Evolutionary conservation across 2,329 filamentous ascomycete species (phyloP).

Genomic region (Aspergillus caelatus): DNA sequence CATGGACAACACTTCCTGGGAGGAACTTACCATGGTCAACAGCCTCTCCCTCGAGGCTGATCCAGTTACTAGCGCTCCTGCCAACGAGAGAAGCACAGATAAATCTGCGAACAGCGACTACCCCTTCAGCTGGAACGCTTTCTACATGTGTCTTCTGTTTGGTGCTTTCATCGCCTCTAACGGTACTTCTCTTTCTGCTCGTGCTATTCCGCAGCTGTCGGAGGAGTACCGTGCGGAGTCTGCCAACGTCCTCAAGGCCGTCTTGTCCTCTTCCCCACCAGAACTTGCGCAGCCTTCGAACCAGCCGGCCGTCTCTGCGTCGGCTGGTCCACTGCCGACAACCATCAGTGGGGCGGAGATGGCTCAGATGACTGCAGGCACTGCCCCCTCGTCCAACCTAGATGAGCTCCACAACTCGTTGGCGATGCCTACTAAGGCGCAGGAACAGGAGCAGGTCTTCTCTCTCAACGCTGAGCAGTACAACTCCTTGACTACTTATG

Average conservation of each 20-base stretch:
- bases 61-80: conserved; percentile 33
- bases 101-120: conserved; percentile 65
- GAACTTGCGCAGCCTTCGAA: conserved; percentile 55
- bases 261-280: conserved; percentile 48
- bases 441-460: conserved; percentile 86
- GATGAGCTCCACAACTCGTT: conserved; percentile 69
- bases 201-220: conserved; percentile 56
- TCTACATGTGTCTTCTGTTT: conserved; percentile 92
- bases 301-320: conserved; percentile 28
- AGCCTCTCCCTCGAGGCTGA: conserved; percentile 53
- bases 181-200: conserved; percentile 62
- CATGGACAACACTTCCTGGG: conserved; percentile 78
- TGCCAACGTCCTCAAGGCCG: conserved; percentile 51
- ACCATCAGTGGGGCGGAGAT: conserved; percentile 44
- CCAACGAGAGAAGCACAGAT: conserved; percentile 41
- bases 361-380: conserved; percentile 40
- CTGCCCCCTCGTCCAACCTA: conserved; percentile 48
- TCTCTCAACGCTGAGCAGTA: conserved; percentile 85
- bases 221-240: conserved; percentile 52
- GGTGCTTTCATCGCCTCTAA: conserved; percentile 95
- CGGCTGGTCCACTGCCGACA: conserved; percentile 30
- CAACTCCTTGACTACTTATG: conserved; percentile 76
- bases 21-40: conserved; percentile 76
- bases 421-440: conserved; percentile 76
- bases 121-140: conserved; percentile 68